These are phyloP conservation scores for Sapria himalayana DNA, from an alignment of 345 rosid species.

Conservation along the genomic window DNA sequence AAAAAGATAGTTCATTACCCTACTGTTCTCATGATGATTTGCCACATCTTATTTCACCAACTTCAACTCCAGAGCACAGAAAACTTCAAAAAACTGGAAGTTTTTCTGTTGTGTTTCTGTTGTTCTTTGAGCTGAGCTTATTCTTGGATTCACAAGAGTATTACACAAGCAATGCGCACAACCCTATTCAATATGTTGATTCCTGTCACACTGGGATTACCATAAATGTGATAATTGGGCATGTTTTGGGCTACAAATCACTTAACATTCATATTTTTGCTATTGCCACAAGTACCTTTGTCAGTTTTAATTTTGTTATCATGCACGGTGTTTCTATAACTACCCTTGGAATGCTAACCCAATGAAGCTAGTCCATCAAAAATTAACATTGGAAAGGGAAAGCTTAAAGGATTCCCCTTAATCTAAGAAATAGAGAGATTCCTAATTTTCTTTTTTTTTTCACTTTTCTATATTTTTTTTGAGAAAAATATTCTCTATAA, in stretches of 20 bases:
- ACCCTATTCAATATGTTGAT: slow-evolving; percentile 95
- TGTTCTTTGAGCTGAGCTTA: slow-evolving; percentile 71
- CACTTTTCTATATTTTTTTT: no score
- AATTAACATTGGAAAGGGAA: no score
- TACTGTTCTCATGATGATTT: slow-evolving; percentile 45
- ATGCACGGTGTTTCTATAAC: slow-evolving; percentile 72
- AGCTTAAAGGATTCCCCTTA: no score
- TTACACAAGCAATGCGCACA: slow-evolving; percentile 61
- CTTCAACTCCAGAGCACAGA: slow-evolving; percentile 50
- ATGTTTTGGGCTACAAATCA: slow-evolving; percentile 64
- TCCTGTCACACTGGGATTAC: slow-evolving; percentile 88
- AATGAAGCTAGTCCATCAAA: no score
- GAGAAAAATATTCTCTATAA: no score
- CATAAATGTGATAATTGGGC: slow-evolving; percentile 60
- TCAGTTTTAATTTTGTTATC: slow-evolving; percentile 59
- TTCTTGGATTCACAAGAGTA: slow-evolving; percentile 63
- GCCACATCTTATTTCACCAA: slow-evolving; percentile 55
- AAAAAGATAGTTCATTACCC: slow-evolving; percentile 58
- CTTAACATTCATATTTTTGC: slow-evolving; percentile 59
- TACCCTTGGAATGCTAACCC: slow-evolving; percentile 70
- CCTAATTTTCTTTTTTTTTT: no score
- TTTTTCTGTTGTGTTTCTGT: slow-evolving; percentile 58
- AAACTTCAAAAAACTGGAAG: slow-evolving; percentile 55
- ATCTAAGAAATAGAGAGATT: no score
- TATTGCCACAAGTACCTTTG: slow-evolving; percentile 46